phyloP scores from a whole-genome alignment of 352 stramenopile genomes.

The Phytophthora citrophthora region DNA sequence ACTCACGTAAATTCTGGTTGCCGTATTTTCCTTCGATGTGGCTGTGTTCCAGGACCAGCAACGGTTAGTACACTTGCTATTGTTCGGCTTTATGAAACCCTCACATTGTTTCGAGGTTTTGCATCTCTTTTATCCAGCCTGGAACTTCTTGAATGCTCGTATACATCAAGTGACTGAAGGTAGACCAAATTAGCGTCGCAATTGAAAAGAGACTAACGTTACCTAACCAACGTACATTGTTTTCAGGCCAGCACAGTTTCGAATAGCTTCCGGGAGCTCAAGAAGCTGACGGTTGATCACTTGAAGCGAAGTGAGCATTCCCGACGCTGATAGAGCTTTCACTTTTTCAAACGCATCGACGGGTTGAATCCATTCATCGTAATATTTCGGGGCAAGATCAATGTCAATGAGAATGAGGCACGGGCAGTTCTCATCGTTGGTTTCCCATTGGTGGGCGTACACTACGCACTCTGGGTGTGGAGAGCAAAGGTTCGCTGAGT shows the following conservation, averaged over 20 bases:
- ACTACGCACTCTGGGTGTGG: slow-evolving; percentile 24
- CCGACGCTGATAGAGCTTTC: slow-evolving; percentile 18
- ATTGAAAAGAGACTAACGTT: background rate
- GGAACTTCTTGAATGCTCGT: slow-evolving; percentile 4
- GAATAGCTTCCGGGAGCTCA: slow-evolving; percentile 30
- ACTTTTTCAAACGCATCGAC: slow-evolving; percentile 23
- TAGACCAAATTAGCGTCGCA: background rate
- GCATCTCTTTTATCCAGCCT: slow-evolving; percentile 8
- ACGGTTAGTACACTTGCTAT: background rate
- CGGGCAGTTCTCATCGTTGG: slow-evolving; percentile 18
- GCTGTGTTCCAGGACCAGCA: background rate
- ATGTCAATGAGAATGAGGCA: slow-evolving; percentile 22
- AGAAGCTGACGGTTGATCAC: slow-evolving; percentile 40
- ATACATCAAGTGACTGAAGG: slow-evolving; percentile 12
- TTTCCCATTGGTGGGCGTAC: slow-evolving; percentile 22
- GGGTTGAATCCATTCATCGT: slow-evolving; percentile 9
- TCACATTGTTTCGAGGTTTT: slow-evolving; percentile 18
- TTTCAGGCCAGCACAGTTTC: slow-evolving; percentile 16
- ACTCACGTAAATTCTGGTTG: slow-evolving; percentile 10
- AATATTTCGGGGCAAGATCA: background rate
- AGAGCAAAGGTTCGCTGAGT: slow-evolving; percentile 9
- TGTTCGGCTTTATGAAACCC: background rate
- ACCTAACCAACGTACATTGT: slow-evolving; percentile 2
- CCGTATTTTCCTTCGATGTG: slow-evolving; percentile 26
- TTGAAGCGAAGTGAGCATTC: slow-evolving; percentile 39